These are phyloP conservation scores for Darksidea phi DNA, from an alignment of 495 filamentous ascomycete species.

Conservation along the genomic window DNA sequence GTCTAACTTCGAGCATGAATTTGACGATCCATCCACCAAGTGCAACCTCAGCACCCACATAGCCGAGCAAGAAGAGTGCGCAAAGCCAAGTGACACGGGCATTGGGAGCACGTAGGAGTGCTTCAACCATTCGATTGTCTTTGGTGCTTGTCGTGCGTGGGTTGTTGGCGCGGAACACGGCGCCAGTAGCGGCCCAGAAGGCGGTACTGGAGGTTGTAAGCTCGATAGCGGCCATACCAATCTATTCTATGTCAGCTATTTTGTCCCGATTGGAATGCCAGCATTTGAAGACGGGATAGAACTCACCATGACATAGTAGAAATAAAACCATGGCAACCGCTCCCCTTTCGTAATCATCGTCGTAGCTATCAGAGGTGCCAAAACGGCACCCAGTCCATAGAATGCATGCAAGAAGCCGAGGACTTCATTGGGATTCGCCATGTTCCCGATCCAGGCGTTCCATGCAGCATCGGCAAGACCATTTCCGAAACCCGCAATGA, in stretches of 20 bases:
- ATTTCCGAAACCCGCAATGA: conserved; percentile 63
- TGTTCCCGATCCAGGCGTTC: conserved; percentile 65
- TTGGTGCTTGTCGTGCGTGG: conserved; percentile 43
- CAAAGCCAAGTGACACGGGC: conserved; percentile 70
- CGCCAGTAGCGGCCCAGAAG: conserved; percentile 69
- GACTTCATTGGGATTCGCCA: conserved; percentile 62
- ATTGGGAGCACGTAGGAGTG: conserved; percentile 50
- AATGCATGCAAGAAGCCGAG: conserved; percentile 59
- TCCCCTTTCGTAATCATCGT: conserved; percentile 53
- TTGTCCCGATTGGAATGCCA: not conserved
- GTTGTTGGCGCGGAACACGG: conserved; percentile 56
- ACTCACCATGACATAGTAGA: conserved; percentile 63
- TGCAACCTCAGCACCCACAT: conserved; percentile 83
- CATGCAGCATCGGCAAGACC: conserved; percentile 62
- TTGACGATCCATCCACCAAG: conserved; percentile 71
- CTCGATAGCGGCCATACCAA: conserved; percentile 64
- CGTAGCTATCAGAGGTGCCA: conserved; percentile 59
- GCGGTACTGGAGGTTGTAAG: conserved; percentile 51
- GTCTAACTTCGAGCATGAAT: conserved; percentile 61
- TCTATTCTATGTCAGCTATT: conserved; percentile 40
- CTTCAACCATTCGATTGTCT: conserved; percentile 56
- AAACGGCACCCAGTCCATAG: conserved; percentile 58
- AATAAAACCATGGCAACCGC: conserved; percentile 54
- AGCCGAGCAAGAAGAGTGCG: conserved; percentile 72
- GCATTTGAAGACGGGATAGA: not conserved